Conservation (phyloP, 306 rosid genomes). For the Lupinus albus region DNA sequence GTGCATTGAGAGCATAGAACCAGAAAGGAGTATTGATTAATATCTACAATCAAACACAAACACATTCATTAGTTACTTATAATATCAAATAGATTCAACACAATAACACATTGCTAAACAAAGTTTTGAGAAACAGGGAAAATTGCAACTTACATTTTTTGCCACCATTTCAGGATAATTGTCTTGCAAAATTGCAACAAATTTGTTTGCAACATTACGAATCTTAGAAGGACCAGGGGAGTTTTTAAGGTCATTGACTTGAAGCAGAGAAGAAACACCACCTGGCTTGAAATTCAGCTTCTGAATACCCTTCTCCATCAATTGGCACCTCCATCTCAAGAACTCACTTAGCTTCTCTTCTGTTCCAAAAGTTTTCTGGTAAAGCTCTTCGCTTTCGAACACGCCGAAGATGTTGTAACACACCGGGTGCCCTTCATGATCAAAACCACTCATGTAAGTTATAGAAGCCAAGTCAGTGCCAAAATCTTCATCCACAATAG, state of each 20-base stretch:
- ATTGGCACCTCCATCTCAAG: conserved; percentile 59
- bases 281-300: conserved; percentile 54
- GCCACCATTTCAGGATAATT: conserved; percentile 62
- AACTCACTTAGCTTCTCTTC: conserved; percentile 48
- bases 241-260: conserved; percentile 53
- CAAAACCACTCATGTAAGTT: conserved; percentile 47
- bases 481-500: conserved; percentile 44
- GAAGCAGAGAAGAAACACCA: conserved; percentile 56
- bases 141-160: conserved; percentile 47
- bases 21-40: conserved; percentile 67
- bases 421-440: conserved; percentile 54
- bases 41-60: conserved; percentile 43
- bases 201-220: conserved; percentile 46
- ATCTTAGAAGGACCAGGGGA: conserved; percentile 53
- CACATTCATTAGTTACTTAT: conserved; percentile 17
- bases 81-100: background rate
- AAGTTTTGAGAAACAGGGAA: background rate
- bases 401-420: conserved; percentile 57
- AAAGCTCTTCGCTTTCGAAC: conserved; percentile 48
- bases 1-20: conserved; percentile 59
- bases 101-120: background rate
- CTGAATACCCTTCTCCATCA: conserved; percentile 60
- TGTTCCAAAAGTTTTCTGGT: conserved; percentile 44
- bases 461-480: conserved; percentile 41
- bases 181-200: conserved; percentile 50